Evolutionary conservation across 2,329 filamentous ascomycete genomes (phyloP), one percentile per base, ranked within the genome.

Genomic region (Rhinocladiella similis): DNA sequence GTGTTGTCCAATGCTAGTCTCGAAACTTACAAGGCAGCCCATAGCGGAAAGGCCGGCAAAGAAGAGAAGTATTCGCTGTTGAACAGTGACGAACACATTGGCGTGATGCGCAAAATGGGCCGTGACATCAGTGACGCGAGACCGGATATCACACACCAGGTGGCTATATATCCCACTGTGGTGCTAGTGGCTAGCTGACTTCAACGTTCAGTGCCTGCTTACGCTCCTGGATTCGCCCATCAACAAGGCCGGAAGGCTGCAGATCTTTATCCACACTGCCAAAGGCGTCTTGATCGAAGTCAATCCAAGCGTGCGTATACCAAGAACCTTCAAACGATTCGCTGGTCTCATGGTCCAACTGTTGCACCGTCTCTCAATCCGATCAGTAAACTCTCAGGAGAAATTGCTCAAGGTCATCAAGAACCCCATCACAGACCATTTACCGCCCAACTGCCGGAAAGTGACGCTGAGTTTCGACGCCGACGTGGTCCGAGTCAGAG

Each of bases 51-150:
- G 70, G 73, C 83, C 71, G 76, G 84, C 59, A 85, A 89, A 50
- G 92, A 97, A 68, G 93, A 97, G 72, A 97, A 97, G 75, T 99
- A 96, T 76, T 96, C 93, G 60, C 81, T 99, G 50, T 86, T 99
- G 69, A 99, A 99, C 81, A 97, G 92, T 75, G 94, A 99, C 71
- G 94, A 99, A 76, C 94, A 99, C 73, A 99, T 99, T 66, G 94
- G 94, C 61, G 89, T 97, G 64, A 96, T 99, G 91, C 88, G 94
- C 69, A 99, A 97, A 81, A 97, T 97, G 93, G 96, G 96, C 73
- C 84, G 94, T 67, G 94, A 99, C 72, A 97, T 99, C 65, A 97
- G 92, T 73, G 94, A 99, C 75, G 94, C 94, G 59, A 86, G 94
- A 66, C 94, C 94, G 43, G 94, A 99, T 75, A 99, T 99, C 69